Percentiles rank a stretch among this genome's conserved stretches.
These are phyloP conservation scores for Macrocybe gigantea DNA, from an alignment of 768 basidiomycete genomes.

Conservation along the genomic window DNA sequence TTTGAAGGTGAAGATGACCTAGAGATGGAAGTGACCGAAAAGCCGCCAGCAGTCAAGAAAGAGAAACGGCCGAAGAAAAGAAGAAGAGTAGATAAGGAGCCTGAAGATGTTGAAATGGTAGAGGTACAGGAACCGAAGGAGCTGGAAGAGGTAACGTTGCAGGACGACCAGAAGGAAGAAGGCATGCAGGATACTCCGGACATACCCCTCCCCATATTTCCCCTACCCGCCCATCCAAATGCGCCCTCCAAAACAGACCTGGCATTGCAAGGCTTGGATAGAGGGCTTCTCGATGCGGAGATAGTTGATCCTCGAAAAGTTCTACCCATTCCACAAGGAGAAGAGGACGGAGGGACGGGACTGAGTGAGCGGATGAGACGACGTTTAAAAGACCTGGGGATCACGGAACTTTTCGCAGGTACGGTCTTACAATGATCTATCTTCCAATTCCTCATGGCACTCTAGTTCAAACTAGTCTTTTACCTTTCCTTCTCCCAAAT, in stretches of 20 bases:
- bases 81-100: slow-evolving; percentile 25
- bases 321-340: slow-evolving; percentile 37
- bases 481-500: slow-evolving; percentile 71
- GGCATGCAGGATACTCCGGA: slow-evolving; percentile 3
- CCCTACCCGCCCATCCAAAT: slow-evolving; percentile 57
- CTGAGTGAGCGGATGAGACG: slow-evolving; percentile 55
- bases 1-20: slow-evolving; percentile 12
- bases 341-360: slow-evolving; percentile 37
- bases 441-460: slow-evolving; percentile 1
- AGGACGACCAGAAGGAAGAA: background rate
- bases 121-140: slow-evolving; percentile 5
- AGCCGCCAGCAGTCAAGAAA: slow-evolving; percentile 8
- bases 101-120: slow-evolving; percentile 16
- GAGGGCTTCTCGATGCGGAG: slow-evolving; percentile 64
- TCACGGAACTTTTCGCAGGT: slow-evolving; percentile 90
- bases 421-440: slow-evolving; percentile 13
- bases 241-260: slow-evolving; percentile 68
- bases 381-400: slow-evolving; percentile 68
- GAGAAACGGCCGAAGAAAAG: slow-evolving; percentile 38
- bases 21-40: slow-evolving; percentile 14
- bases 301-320: slow-evolving; percentile 51
- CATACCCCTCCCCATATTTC: slow-evolving; percentile 57
- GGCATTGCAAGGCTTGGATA: slow-evolving; percentile 74
- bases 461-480: slow-evolving; percentile 81
- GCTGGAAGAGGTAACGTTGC: slow-evolving; percentile 7